These are phyloP conservation scores for Limnomonas spitsbergensis DNA, from an alignment of 139 green algal genomes.

Conservation along the genomic window DNA sequence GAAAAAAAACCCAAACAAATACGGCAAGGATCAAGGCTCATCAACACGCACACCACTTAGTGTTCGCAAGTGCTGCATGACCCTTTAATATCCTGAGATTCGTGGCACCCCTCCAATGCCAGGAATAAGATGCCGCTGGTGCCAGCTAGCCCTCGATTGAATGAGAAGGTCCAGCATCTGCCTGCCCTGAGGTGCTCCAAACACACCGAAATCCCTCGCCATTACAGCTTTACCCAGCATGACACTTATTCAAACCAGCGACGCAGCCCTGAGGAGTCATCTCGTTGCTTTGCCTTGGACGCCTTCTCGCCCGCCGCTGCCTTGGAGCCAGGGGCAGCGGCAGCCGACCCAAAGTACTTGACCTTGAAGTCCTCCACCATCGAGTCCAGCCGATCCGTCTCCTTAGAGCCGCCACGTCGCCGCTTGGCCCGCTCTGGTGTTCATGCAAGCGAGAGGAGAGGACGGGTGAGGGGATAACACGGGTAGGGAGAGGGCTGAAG, in stretches of 20 bases:
- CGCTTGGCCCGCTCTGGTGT: constrained; percentile 23
- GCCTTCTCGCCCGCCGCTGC: background rate
- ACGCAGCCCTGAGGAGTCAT: constrained; percentile 19
- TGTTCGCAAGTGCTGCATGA: too few species aligned
- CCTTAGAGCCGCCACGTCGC: constrained; percentile 28
- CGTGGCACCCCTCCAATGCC: too few species aligned
- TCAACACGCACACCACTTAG: too few species aligned
- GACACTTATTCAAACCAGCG: constrained; percentile 60
- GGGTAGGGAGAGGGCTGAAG: background rate
- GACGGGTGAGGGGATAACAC: background rate
- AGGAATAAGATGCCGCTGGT: too few species aligned
- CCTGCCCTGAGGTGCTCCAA: too few species aligned
- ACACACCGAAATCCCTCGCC: too few species aligned
- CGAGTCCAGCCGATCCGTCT: constrained; percentile 40
- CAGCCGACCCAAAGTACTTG: constrained; percentile 32
- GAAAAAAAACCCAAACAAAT: too few species aligned
- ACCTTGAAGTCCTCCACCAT: constrained; percentile 38
- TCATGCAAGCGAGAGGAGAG: background rate
- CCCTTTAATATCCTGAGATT: too few species aligned
- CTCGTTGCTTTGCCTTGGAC: background rate
- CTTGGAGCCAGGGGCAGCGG: background rate
- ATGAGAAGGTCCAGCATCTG: too few species aligned
- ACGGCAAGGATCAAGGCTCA: too few species aligned
- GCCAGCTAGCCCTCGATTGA: too few species aligned
- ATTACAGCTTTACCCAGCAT: too few species aligned